Percentiles rank a stretch among this genome's conserved stretches.
These are phyloP conservation scores for Ramularia endophylla DNA, from an alignment of 2,329 filamentous ascomycete species.

Conservation along the genomic window DNA sequence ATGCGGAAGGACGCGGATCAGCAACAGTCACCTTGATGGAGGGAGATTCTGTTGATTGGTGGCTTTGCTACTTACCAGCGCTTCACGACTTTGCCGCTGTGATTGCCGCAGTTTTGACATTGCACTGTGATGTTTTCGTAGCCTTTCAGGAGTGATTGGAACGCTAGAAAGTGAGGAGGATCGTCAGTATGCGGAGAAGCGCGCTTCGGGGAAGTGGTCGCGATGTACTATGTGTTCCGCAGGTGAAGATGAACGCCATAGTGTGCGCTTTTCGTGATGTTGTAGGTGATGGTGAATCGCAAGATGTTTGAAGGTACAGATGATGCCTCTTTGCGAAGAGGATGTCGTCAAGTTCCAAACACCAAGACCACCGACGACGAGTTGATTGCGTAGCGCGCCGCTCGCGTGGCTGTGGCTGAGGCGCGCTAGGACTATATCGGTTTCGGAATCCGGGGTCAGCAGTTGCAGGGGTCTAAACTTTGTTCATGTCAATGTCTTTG, in stretches of 20 bases:
- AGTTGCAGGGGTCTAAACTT: too few species aligned
- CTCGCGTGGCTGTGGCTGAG: too few species aligned
- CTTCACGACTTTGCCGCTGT: slow-evolving; percentile 39
- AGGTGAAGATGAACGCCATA: slow-evolving; percentile 44
- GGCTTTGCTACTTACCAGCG: slow-evolving; percentile 34
- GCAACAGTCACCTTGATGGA: neutral
- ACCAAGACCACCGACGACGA: too few species aligned
- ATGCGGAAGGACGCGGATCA: slow-evolving; percentile 5
- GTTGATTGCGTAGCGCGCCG: too few species aligned
- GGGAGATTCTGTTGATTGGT: neutral
- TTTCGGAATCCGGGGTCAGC: too few species aligned
- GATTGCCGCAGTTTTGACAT: slow-evolving; percentile 50
- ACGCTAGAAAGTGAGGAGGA: slow-evolving; percentile 36
- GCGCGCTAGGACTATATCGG: too few species aligned
- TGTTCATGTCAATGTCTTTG: too few species aligned
- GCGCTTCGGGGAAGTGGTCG: slow-evolving; percentile 1
- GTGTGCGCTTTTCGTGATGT: neutral
- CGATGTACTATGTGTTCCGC: slow-evolving; percentile 43
- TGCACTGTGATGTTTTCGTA: slow-evolving; percentile 46
- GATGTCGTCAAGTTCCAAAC: too few species aligned
- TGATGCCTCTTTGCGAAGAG: too few species aligned
- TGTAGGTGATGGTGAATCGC: too few species aligned
- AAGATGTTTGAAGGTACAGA: too few species aligned
- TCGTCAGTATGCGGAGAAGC: slow-evolving; percentile 5
- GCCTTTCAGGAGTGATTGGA: slow-evolving; percentile 40